Conservation (phyloP, 2,329 filamentous ascomycete genomes). For the Aspergillus jensenii region DNA sequence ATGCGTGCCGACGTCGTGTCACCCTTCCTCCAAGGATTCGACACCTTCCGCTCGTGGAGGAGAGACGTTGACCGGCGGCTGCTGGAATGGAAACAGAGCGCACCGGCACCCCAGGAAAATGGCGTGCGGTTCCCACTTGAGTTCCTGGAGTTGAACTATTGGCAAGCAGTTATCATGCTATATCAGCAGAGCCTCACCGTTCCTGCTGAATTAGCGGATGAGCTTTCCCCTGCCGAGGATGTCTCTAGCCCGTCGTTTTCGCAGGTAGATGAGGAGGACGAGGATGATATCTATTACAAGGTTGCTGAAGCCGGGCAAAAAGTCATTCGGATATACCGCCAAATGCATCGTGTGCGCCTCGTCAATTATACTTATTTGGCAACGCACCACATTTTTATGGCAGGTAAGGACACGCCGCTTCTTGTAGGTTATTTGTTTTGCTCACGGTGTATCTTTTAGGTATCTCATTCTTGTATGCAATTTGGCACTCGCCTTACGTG, state of each 20-base stretch:
- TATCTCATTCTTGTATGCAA: conserved; percentile 92
- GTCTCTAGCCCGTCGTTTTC: conserved; percentile 56
- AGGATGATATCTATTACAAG: conserved; percentile 89
- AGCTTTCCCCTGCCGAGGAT: conserved; percentile 63
- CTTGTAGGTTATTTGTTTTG: neutral
- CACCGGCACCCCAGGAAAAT: conserved; percentile 74
- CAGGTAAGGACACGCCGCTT: conserved; percentile 56
- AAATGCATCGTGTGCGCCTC: conserved; percentile 80
- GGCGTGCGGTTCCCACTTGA: conserved; percentile 87
- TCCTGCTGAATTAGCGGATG: conserved; percentile 78
- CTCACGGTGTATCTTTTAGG: conserved; percentile 40
- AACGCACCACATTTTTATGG: conserved; percentile 96
- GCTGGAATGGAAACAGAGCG: conserved; percentile 80
- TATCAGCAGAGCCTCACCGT: conserved; percentile 89
- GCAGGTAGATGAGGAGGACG: conserved; percentile 59
- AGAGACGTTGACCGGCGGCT: conserved; percentile 81
- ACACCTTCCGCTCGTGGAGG: conserved; percentile 85
- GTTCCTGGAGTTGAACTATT: conserved; percentile 93
- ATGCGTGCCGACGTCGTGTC: conserved; percentile 79
- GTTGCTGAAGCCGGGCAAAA: conserved; percentile 93
- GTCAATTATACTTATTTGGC: conserved; percentile 97
- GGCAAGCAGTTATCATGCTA: conserved; percentile 94
- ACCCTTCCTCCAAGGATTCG: conserved; percentile 79
- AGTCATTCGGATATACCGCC: conserved; percentile 84
- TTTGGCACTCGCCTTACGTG: conserved; percentile 92